Base-by-base conservation (phyloP, 108 stramenopile species). In the Cyclotella cryptica region DNA sequence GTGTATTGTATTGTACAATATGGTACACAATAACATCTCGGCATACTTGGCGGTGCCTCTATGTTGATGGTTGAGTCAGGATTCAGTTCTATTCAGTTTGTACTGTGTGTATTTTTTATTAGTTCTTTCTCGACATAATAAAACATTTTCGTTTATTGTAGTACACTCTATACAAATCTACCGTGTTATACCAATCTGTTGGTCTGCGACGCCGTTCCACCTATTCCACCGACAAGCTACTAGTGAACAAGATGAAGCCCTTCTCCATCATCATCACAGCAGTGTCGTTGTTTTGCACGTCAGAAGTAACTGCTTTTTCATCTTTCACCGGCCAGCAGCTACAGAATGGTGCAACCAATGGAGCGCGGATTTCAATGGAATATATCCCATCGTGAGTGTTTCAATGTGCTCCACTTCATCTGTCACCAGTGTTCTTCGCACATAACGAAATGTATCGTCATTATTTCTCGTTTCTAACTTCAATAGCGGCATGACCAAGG, bases 401-500 rank as follows among this genome's bases (percentile, higher is more conserved):
- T 49, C 43, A 6, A 65, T 53, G 17, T 51, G 30, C 52, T 59
- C 68, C 1, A 47, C 66, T 15, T 59, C 17, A 14, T 45, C 28
- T 43, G 28, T 80, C 17, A 41, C 42, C 19, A 63, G 26, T 45
- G 26, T 26, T n/a, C 57, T 47, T 55, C 41, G 41, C 7, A 42
- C 42, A 21, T 5, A n/a, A 66, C 41, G 17, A 26, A 42, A 22
- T 44, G 21, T 47, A 17, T 30, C 10, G 22, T 11, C 10, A 18
- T 40, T 24, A 57, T 41, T 22, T 73, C 22, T 55, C 29, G 21
- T 21, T 42, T 15, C n/a, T 27, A n/a, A 27, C 42, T 46, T 18
- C 18, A 58, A 12, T 42, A 86, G 83, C 35, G 93, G 93, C 19
- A 93, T 93, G 87, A 68, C 76, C 17, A 93, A 91, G 75, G 93